These are phyloP conservation scores for Euphrasia confusa DNA, from an alignment of 257 asterid species.

Conservation along the genomic window DNA sequence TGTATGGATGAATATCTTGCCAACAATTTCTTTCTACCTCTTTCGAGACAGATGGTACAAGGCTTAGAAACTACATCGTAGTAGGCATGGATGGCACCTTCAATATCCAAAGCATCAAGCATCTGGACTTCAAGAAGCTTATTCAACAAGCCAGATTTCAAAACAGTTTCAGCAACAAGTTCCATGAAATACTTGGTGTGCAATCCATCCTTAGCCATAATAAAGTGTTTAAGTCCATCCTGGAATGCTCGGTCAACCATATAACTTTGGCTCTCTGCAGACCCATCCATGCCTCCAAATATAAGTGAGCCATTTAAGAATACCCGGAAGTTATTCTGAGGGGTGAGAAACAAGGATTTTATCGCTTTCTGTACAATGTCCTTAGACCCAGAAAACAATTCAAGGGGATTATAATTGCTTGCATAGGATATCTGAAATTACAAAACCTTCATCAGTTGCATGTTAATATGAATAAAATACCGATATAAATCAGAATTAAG, in stretches of 20 bases:
- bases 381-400: conserved; percentile 78
- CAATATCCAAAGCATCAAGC: conserved; percentile 72
- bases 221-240: conserved; percentile 51
- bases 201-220: conserved; percentile 62
- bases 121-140: conserved; percentile 86
- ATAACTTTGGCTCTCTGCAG: conserved; percentile 35
- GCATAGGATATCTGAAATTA: conserved; percentile 62
- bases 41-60: conserved; percentile 53
- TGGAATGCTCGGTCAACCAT: conserved; percentile 52
- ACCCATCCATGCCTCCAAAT: conserved; percentile 77
- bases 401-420: conserved; percentile 86
- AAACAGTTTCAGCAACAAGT: conserved; percentile 67
- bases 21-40: conserved; percentile 34
- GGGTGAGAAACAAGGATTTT: conserved; percentile 57
- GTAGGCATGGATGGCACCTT: conserved; percentile 93
- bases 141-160: conserved; percentile 52
- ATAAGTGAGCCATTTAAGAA: conserved; percentile 76
- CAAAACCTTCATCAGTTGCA: conserved; percentile 24
- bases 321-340: conserved; percentile 92
- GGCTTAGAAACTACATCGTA: conserved; percentile 64
- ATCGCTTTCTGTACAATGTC: conserved; percentile 68
- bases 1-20: conserved; percentile 54
- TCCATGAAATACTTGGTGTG: conserved; percentile 54
- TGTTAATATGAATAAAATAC: conserved; percentile 11
- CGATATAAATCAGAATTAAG: conserved; percentile 11